These are phyloP conservation scores for Aplosporella prunicola DNA, from an alignment of 2,329 filamentous ascomycete species.

Conservation along the genomic window DNA sequence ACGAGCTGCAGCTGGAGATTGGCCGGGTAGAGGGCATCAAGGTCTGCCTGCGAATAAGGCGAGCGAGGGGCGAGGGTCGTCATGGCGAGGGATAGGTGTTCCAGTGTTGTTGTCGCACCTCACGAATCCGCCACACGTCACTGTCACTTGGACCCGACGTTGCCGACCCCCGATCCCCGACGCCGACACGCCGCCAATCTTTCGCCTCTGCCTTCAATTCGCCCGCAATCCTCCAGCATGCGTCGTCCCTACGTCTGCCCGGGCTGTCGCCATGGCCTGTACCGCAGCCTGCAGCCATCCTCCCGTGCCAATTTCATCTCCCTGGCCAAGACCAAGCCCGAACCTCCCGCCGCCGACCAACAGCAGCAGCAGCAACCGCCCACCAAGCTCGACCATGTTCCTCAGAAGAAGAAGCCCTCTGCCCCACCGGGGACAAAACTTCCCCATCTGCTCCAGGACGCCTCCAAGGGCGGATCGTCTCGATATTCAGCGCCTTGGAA, in stretches of 20 bases:
- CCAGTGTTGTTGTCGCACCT: too few relatives aligned
- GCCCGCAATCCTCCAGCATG: slow-evolving; percentile 1
- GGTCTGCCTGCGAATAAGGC: slow-evolving; percentile 73
- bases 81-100: slow-evolving; percentile 44
- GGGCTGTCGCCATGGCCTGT: slow-evolving; percentile 8
- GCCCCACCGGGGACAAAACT: too few relatives aligned
- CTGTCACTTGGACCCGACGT: too few relatives aligned
- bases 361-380: not conserved
- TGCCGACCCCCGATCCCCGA: slow-evolving; percentile 8
- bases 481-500: too few relatives aligned
- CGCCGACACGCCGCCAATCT: slow-evolving; percentile 1
- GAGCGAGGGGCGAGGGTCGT: slow-evolving; percentile 64
- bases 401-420: too few relatives aligned
- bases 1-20: slow-evolving; percentile 77
- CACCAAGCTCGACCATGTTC: too few relatives aligned
- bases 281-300: not conserved
- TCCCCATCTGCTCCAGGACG: too few relatives aligned
- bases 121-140: not conserved
- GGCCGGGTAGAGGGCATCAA: slow-evolving; percentile 70
- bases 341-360: not conserved
- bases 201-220: not conserved
- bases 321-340: not conserved
- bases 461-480: too few relatives aligned
- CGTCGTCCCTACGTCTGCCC: slow-evolving; percentile 9
- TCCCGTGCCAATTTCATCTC: slow-evolving; percentile 4